These are phyloP conservation scores for Millerozyma miso DNA, from an alignment of 805 yeast species.

Conservation along the genomic window DNA sequence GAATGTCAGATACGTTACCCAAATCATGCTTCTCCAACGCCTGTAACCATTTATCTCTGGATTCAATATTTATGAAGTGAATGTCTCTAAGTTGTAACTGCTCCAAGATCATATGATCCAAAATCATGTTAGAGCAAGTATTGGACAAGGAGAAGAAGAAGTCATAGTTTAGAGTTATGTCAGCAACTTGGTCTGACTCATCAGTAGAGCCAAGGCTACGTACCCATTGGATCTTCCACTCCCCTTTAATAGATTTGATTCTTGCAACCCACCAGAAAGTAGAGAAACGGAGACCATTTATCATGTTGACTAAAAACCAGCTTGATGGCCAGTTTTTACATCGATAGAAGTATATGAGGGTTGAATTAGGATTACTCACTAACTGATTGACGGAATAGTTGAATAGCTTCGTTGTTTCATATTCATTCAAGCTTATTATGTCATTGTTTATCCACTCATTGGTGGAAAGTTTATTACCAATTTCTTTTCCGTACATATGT, in stretches of 20 bases:
- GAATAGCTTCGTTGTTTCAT: slow-evolving; percentile 42
- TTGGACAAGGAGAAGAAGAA: slow-evolving; percentile 39
- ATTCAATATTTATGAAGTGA: slow-evolving; percentile 25
- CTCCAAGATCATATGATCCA: slow-evolving; percentile 50
- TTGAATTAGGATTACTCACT: slow-evolving; percentile 9
- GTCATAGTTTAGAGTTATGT: slow-evolving; percentile 19
- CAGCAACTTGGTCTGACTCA: slow-evolving; percentile 1
- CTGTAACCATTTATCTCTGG: slow-evolving; percentile 5
- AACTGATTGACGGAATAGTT: slow-evolving; percentile 24
- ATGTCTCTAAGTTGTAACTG: slow-evolving; percentile 42
- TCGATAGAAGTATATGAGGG: slow-evolving; percentile 36
- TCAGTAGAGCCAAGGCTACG: slow-evolving; percentile 21
- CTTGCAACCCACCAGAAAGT: slow-evolving; percentile 53
- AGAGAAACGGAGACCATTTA: slow-evolving; percentile 31
- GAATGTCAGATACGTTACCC: slow-evolving; percentile 2
- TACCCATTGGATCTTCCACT: slow-evolving; percentile 54
- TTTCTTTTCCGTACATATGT: slow-evolving; percentile 46
- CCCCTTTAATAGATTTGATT: slow-evolving; percentile 46
- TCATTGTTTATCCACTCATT: slow-evolving; percentile 67
- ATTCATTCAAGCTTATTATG: slow-evolving; percentile 45
- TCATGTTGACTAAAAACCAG: slow-evolving; percentile 48
- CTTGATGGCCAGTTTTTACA: slow-evolving; percentile 53
- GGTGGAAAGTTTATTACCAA: slow-evolving; percentile 54
- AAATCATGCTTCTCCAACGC: slow-evolving; percentile 17
- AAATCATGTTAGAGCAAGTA: slow-evolving; percentile 43